Evolutionary conservation across 805 yeast species (phyloP).

Genomic region (Cyberlindnera maclurae): DNA sequence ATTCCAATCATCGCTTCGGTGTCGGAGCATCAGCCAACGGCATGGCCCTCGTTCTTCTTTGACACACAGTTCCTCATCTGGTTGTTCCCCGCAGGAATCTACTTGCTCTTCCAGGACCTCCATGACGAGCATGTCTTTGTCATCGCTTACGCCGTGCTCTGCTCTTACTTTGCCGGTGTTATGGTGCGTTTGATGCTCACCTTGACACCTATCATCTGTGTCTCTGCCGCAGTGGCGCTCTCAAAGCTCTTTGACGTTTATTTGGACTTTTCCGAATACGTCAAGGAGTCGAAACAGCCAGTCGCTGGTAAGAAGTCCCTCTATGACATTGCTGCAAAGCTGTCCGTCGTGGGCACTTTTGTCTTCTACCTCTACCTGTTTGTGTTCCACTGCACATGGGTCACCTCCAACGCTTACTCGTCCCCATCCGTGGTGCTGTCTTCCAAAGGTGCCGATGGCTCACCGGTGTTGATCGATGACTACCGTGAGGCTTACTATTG

Average conservation of each 20-base stretch:
- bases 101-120: constrained; percentile 81
- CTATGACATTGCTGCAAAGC: constrained; percentile 40
- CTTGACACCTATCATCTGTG: constrained; percentile 93
- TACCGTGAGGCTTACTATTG: constrained; percentile 98
- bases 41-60: constrained; percentile 97
- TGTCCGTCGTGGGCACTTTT: constrained; percentile 60
- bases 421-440: constrained; percentile 97
- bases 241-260: constrained; percentile 81
- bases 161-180: constrained; percentile 97
- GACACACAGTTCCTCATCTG: constrained; percentile 90
- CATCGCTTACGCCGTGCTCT: constrained; percentile 85
- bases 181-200: constrained; percentile 98
- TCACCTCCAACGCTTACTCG: constrained; percentile 89
- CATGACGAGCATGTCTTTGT: constrained; percentile 90
- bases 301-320: constrained; percentile 12
- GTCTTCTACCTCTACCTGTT: constrained; percentile 68
- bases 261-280: constrained; percentile 46
- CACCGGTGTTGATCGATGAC: constrained; percentile 82
- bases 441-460: constrained; percentile 77
- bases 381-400: constrained; percentile 96
- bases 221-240: constrained; percentile 82
- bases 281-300: constrained; percentile 7
- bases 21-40: constrained; percentile 99
- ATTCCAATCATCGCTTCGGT: constrained; percentile 98
- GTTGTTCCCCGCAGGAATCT: constrained; percentile 98